Percentiles rank a stretch among this genome's conserved stretches.
Evolutionary conservation across 2,329 filamentous ascomycete genomes (phyloP).

Genomic region (Penicillium concentricum): DNA sequence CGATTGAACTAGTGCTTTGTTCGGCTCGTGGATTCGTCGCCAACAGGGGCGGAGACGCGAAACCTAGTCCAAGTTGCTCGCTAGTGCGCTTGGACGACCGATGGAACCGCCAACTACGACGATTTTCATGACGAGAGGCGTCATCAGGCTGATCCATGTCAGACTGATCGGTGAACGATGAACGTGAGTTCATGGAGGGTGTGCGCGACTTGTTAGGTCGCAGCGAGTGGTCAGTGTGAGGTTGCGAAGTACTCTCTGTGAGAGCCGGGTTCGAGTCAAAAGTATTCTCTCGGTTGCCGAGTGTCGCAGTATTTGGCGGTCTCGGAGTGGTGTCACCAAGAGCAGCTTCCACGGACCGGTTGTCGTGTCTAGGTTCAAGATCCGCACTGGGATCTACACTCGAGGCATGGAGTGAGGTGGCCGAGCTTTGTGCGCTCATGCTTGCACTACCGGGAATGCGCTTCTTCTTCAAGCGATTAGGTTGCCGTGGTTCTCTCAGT

Average conservation of each 20-base stretch:
- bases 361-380: conserved; percentile 29
- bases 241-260: conserved; percentile 44
- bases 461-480: conserved; percentile 92
- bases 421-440: conserved; percentile 87
- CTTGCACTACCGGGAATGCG: conserved; percentile 72
- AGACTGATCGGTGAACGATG: conserved; percentile 73
- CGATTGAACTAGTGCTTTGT: conserved; percentile 66
- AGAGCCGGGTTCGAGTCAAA: conserved; percentile 22
- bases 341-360: conserved; percentile 10
- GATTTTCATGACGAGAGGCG: conserved; percentile 60
- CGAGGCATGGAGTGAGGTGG: conserved; percentile 64
- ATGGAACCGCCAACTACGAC: conserved; percentile 70
- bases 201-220: conserved; percentile 71
- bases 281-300: conserved; percentile 26
- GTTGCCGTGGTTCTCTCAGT: conserved; percentile 63
- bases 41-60: conserved; percentile 50
- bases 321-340: conserved; percentile 36
- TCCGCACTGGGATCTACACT: conserved; percentile 42
- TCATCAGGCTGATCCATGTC: conserved; percentile 75
- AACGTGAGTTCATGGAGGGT: conserved; percentile 71
- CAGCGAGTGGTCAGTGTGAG: conserved; percentile 53
- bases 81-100: conserved; percentile 57
- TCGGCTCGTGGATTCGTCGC: conserved; percentile 64
- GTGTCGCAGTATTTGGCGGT: conserved; percentile 32
- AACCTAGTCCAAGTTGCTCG: conserved; percentile 45